phyloP scores from a whole-genome alignment of 441 rosid species.

The Lepidium campestre region DNA sequence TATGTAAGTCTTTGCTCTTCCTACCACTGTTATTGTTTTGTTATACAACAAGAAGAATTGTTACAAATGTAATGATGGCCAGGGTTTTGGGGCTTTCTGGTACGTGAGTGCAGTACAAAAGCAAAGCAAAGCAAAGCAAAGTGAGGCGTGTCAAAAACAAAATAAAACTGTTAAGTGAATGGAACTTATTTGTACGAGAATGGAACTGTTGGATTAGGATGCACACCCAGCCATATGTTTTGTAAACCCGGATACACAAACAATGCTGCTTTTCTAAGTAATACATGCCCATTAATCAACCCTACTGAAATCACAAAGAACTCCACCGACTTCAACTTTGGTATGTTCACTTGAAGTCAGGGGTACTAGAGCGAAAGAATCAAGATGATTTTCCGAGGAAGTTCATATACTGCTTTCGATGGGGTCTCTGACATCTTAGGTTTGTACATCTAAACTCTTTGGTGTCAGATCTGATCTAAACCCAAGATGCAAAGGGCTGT shows the following conservation, averaged over 20 bases:
- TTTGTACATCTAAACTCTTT: slow-evolving; percentile 6
- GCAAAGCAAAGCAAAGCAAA: slow-evolving; percentile 62
- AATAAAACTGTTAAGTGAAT: too few relatives aligned
- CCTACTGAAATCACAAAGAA: slow-evolving; percentile 36
- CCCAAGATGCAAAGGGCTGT: too few relatives aligned
- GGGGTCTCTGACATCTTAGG: slow-evolving; percentile 84
- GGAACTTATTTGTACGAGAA: too few relatives aligned
- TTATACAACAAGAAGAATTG: not conserved
- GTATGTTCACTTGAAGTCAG: slow-evolving; percentile 56
- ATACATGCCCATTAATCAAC: slow-evolving; percentile 18
- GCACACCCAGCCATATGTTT: too few relatives aligned
- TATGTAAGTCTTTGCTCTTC: slow-evolving; percentile 40
- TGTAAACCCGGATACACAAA: too few relatives aligned
- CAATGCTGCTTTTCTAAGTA: slow-evolving; percentile 28
- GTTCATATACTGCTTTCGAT: slow-evolving; percentile 65
- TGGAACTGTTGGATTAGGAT: too few relatives aligned
- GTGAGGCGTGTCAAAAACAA: slow-evolving; percentile 32
- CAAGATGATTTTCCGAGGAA: slow-evolving; percentile 51
- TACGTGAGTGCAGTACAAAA: slow-evolving; percentile 61
- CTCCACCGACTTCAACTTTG: slow-evolving; percentile 42
- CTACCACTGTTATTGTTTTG: not conserved
- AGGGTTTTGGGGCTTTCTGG: slow-evolving; percentile 81
- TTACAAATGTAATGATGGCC: not conserved
- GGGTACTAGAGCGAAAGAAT: slow-evolving; percentile 42
- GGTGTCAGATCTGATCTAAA: not conserved